These are phyloP conservation scores for Nicotiana attenuata DNA, from an alignment of 257 asterid genomes.

Conservation along the genomic window DNA sequence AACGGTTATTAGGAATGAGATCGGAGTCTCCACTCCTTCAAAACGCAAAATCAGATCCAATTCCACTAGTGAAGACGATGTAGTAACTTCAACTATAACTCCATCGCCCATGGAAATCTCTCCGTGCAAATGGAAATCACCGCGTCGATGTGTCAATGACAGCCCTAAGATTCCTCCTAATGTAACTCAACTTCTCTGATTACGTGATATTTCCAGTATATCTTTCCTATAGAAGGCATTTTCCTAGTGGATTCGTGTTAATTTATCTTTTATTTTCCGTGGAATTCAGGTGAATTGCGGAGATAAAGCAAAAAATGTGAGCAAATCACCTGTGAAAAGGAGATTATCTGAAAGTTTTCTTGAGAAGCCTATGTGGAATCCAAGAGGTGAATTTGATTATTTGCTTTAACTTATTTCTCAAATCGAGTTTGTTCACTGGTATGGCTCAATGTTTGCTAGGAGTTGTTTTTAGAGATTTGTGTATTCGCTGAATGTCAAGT, in stretches of 20 bases:
- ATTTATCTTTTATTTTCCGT: slow-evolving; percentile 19
- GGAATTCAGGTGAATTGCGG: slow-evolving; percentile 28
- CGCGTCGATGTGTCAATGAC: slow-evolving; percentile 39
- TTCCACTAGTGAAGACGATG: slow-evolving; percentile 8
- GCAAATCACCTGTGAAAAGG: slow-evolving; percentile 44
- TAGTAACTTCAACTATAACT: slow-evolving; percentile 16
- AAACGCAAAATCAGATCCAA: slow-evolving; percentile 57
- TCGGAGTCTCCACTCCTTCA: slow-evolving; percentile 29
- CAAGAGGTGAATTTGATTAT: slow-evolving; percentile 46
- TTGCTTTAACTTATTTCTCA: not conserved
- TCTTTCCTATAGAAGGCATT: not conserved
- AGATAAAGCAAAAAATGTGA: slow-evolving; percentile 15
- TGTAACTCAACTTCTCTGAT: slow-evolving; percentile 22
- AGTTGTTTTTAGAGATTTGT: not conserved
- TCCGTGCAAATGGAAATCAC: slow-evolving; percentile 48
- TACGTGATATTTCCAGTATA: not conserved
- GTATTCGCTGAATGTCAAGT: not conserved
- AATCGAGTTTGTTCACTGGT: not conserved
- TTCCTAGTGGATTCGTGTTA: not conserved
- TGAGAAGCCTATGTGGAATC: slow-evolving; percentile 62
- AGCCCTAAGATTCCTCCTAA: slow-evolving; percentile 43
- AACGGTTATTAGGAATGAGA: slow-evolving; percentile 9
- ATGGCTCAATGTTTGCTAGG: not conserved
- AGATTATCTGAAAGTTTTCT: slow-evolving; percentile 29
- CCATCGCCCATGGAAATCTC: slow-evolving; percentile 33